These are phyloP conservation scores for Fusarium sp. DNA, from an alignment of 2,329 filamentous ascomycete genomes.

Conservation along the genomic window DNA sequence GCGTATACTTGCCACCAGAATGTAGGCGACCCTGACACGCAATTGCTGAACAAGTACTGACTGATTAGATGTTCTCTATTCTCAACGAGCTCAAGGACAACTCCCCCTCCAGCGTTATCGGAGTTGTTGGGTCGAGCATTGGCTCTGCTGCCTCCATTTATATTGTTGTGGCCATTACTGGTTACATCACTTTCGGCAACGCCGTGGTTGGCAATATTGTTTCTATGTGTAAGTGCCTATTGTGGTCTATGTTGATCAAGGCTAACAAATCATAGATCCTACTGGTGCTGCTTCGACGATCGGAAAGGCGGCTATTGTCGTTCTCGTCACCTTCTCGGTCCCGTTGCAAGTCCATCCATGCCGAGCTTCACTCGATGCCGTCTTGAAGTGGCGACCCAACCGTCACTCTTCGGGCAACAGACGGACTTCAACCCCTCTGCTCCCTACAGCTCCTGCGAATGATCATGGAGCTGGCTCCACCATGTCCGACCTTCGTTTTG, in stretches of 20 bases:
- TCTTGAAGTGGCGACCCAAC: constrained; percentile 89
- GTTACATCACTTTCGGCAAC: constrained; percentile 95
- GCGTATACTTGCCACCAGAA: constrained; percentile 99
- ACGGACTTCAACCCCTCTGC: constrained; percentile 57
- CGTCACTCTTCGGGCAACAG: constrained; percentile 52
- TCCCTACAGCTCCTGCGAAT: constrained; percentile 52
- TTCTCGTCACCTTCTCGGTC: constrained; percentile 96
- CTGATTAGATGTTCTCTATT: constrained; percentile 92
- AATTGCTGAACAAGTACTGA: constrained; percentile 2
- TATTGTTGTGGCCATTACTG: constrained; percentile 91
- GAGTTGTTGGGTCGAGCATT: constrained; percentile 85
- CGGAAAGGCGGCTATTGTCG: constrained; percentile 92
- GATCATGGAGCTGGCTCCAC: constrained; percentile 66
- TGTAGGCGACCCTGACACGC: constrained; percentile 59
- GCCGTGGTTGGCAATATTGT: constrained; percentile 93
- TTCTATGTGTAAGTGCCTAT: constrained; percentile 78
- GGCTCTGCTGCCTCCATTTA: constrained; percentile 90
- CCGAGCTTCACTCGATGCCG: constrained; percentile 92
- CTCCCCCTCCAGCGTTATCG: constrained; percentile 78
- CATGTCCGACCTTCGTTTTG: constrained; percentile 91
- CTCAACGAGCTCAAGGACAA: constrained; percentile 93
- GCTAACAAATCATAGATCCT: constrained; percentile 49
- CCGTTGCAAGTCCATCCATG: constrained; percentile 96
- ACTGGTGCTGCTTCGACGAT: constrained; percentile 82
- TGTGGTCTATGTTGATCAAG: no score